These are phyloP conservation scores for Talaromyces sp. DNA, from an alignment of 2,329 filamentous ascomycete genomes.

Conservation along the genomic window DNA sequence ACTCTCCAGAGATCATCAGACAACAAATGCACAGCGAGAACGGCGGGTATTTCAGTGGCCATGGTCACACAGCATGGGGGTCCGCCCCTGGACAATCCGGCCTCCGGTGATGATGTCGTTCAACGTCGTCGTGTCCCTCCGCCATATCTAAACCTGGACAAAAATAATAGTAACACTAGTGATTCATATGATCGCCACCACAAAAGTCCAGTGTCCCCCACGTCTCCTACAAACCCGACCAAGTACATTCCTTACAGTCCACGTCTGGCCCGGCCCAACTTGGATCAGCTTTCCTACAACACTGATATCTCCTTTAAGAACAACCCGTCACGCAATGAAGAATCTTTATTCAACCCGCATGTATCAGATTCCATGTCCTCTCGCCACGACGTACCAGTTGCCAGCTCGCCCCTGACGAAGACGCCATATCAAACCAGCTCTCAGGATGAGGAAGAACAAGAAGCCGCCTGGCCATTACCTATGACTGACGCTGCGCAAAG, in stretches of 20 bases:
- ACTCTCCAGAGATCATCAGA: background rate
- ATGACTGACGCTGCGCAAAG: constrained; percentile 8
- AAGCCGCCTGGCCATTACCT: constrained; percentile 12
- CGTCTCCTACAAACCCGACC: background rate
- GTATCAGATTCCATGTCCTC: constrained; percentile 10
- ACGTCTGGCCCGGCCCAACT: constrained; percentile 1
- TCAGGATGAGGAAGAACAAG: constrained; percentile 3
- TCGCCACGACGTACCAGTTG: constrained; percentile 4
- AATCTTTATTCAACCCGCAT: background rate
- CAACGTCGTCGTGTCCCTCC: constrained; percentile 29
- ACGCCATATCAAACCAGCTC: background rate
- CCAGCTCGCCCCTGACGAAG: constrained; percentile 1
- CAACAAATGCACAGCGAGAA: constrained; percentile 42
- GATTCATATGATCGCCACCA: background rate
- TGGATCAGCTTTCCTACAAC: background rate
- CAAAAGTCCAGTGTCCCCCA: constrained; percentile 5
- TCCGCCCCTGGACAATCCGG: constrained; percentile 32
- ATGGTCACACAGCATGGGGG: constrained; percentile 44
- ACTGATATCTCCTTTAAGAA: background rate
- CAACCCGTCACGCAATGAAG: constrained; percentile 10
- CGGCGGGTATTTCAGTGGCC: constrained; percentile 36
- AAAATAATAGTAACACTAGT: background rate
- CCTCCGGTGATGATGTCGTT: constrained; percentile 25
- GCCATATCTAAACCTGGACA: constrained; percentile 27
- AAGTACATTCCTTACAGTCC: constrained; percentile 14